A percentile compares a stretch with the other conserved stretches of the same genome.
Conservation (phyloP, 768 basidiomycete genomes). For the Cantharellus anzutake region DNA sequence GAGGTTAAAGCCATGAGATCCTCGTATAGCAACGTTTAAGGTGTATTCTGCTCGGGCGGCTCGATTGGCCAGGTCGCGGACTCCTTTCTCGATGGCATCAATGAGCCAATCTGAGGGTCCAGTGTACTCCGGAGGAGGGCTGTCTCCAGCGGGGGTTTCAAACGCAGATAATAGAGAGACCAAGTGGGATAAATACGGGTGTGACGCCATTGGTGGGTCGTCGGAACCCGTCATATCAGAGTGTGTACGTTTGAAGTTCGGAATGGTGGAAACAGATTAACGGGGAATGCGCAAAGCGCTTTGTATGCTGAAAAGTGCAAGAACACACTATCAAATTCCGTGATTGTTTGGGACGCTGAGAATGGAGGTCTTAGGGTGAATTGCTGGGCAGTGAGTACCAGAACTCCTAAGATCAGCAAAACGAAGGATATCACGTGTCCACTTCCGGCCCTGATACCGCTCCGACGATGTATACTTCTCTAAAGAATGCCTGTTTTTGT, state of each 20-base stretch:
- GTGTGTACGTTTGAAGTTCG: background rate
- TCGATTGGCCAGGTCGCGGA: constrained; percentile 30
- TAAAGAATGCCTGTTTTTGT: too few species aligned
- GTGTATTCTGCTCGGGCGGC: constrained; percentile 33
- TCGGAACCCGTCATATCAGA: background rate
- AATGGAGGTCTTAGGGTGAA: too few species aligned
- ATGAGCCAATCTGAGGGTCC: constrained; percentile 41
- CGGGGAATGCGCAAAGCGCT: background rate
- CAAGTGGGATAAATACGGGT: constrained; percentile 34
- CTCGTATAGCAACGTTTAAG: background rate
- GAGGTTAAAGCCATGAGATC: background rate
- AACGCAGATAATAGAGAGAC: constrained; percentile 39
- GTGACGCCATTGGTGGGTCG: background rate
- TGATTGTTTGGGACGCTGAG: too few species aligned
- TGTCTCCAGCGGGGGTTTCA: constrained; percentile 29
- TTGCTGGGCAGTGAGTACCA: too few species aligned
- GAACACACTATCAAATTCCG: too few species aligned
- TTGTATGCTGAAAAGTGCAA: too few species aligned
- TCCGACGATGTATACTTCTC: too few species aligned
- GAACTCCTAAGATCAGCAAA: too few species aligned
- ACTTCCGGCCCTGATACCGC: too few species aligned
- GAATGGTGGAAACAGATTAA: background rate
- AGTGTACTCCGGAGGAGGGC: constrained; percentile 9
- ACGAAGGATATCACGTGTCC: too few species aligned
- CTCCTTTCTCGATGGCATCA: constrained; percentile 33